Evolutionary conservation across 768 basidiomycete species (phyloP).

Genomic region (Baorangia bicolor): DNA sequence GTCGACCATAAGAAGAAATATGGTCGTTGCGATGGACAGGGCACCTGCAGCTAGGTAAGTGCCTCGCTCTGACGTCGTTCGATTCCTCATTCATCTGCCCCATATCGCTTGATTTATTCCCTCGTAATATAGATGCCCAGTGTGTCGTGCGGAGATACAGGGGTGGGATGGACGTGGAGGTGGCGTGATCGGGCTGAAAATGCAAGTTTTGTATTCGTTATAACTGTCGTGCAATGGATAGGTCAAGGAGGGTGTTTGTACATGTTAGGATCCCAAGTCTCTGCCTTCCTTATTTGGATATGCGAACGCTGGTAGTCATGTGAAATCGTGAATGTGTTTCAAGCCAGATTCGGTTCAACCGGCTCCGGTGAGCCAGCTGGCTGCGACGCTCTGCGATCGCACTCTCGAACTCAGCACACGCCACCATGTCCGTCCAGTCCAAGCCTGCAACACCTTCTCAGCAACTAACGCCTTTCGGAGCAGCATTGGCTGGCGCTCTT

Average conservation of each 20-base stretch:
- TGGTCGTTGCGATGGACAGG: slow-evolving; percentile 32
- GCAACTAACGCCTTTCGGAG: slow-evolving; percentile 79
- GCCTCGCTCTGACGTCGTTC: not conserved
- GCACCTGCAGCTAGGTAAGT: slow-evolving; percentile 41
- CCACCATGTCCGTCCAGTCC: slow-evolving; percentile 38
- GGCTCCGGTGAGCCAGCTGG: not conserved
- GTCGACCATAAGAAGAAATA: slow-evolving; percentile 52
- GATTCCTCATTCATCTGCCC: not conserved
- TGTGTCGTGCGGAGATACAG: slow-evolving; percentile 63
- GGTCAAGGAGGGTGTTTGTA: slow-evolving; percentile 15
- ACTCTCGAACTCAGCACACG: not conserved
- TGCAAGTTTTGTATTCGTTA: slow-evolving; percentile 32
- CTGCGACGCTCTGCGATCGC: not conserved
- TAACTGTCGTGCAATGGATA: no score
- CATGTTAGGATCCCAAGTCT: slow-evolving; percentile 20
- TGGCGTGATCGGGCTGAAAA: slow-evolving; percentile 62
- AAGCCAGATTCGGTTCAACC: not conserved
- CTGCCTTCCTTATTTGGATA: not conserved
- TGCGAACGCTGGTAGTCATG: slow-evolving; percentile 1
- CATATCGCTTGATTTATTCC: not conserved
- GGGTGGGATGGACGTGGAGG: slow-evolving; percentile 73
- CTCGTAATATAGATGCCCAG: slow-evolving; percentile 51
- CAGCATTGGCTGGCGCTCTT: slow-evolving; percentile 89
- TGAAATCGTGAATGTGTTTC: slow-evolving; percentile 6
- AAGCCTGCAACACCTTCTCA: slow-evolving; percentile 57